Base-by-base conservation (phyloP, 1,139 yeast species). In the Groenewaldozyma sp. region DNA sequence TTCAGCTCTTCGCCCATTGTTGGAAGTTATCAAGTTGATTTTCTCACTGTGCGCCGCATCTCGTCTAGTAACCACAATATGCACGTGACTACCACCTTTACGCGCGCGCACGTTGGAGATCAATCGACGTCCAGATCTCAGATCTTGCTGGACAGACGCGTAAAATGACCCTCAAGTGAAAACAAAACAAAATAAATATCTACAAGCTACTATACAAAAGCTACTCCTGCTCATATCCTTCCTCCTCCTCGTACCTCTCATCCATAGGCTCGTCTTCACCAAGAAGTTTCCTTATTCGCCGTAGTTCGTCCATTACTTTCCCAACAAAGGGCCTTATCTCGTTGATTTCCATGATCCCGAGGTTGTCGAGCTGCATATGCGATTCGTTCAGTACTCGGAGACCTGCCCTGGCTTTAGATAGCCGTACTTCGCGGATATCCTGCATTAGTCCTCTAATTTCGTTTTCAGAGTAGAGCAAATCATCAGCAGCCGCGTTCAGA, bases 271-370 rank as follows among this genome's bases (percentile, higher is more conserved):
- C 61, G 13, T 51, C 61, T n/a, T 52, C 55, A 27, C 45, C 55
- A 10, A 50, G 48, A 9, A 61, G 62, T 1, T 73, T 71, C 42
- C 76, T 74, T 16, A 81, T 53, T 34, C 67, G 64, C 36, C 80
- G 66, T 48, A 91, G 62, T 51, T 79, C 79, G 47, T 80, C 78
- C 97, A 91, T 91, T 2, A 84, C 82, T 9, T 69, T 66, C 14
- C 78, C 68, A 28, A 87, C 78, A 54, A 87, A 82, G 2, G 95
- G 94, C 46, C 97, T 63, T 37, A 88, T 65, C 55, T 87, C 96
- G 58, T 87, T 87, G 47, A 91, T 78, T 58, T 91, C 98, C 69
- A 87, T 58, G 31, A 78, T 59, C 2, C 95, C 82, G 40, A 91
- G 62, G 27, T 93, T 88, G 52, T 87, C 91, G 62, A 91, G 68